These are phyloP conservation scores for Jatropha curcas DNA, from an alignment of 345 rosid genomes.

Conservation along the genomic window DNA sequence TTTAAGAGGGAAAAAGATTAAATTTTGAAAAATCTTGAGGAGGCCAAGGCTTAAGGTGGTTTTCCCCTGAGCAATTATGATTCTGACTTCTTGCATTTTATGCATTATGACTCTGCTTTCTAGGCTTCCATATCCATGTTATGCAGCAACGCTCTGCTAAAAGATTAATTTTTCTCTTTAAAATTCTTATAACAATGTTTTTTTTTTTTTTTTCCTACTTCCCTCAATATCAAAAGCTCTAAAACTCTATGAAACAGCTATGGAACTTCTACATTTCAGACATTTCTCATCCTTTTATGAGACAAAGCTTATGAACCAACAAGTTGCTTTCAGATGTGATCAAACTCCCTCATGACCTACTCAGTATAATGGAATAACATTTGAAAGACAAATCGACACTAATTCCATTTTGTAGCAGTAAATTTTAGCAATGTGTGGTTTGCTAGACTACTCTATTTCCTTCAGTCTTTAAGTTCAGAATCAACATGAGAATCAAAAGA, in stretches of 20 bases:
- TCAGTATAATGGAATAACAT: not conserved
- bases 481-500: not conserved
- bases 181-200: not conserved
- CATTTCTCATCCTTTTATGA: not conserved
- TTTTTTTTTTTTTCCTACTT: not conserved
- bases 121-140: not conserved
- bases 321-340: not conserved
- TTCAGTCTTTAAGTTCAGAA: not conserved
- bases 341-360: not conserved
- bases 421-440: not conserved
- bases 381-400: not conserved
- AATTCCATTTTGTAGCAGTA: no score
- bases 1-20: no score
- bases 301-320: not conserved
- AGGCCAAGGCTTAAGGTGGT: no score
- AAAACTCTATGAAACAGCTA: not conserved
- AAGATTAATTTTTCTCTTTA: not conserved
- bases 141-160: not conserved
- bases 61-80: no score
- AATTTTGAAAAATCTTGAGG: no score
- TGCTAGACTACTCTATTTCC: conserved; percentile 3
- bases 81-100: not conserved
- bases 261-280: not conserved
- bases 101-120: conserved; percentile 1
- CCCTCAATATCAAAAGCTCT: not conserved